phyloP scores from a whole-genome alignment of 2,329 filamentous ascomycete genomes.

The Colletotrichum noveboracense region DNA sequence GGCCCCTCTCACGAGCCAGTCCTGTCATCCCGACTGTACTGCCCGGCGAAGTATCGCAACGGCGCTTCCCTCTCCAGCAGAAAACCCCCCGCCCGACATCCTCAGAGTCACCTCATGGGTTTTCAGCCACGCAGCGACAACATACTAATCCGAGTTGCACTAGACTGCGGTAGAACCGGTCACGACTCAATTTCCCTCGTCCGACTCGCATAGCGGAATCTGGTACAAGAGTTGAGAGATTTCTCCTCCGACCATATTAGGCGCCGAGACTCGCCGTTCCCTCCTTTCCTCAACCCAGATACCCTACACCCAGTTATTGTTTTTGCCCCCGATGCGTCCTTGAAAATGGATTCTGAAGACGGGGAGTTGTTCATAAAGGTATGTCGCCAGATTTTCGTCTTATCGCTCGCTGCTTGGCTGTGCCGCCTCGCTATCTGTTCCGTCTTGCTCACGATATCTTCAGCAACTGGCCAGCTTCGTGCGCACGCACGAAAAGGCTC shows the following conservation, averaged over 20 bases:
- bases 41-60: conserved; percentile 13
- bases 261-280: conserved; percentile 10
- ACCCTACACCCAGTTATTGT: conserved; percentile 15
- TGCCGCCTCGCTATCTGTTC: neutral
- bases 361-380: conserved; percentile 90
- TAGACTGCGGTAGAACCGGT: conserved; percentile 16
- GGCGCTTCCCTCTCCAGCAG: neutral
- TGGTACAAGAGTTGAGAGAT: neutral
- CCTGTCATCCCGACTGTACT: conserved; percentile 10
- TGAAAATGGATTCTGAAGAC: conserved; percentile 86
- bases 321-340: conserved; percentile 51
- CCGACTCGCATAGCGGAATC: conserved; percentile 2
- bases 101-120: neutral
- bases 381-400: conserved; percentile 28
- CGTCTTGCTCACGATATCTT: neutral
- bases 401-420: neutral
- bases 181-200: conserved; percentile 6
- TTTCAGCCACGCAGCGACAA: neutral
- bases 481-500: conserved; percentile 94
- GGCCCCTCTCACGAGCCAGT: conserved; percentile 14
- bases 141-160: conserved; percentile 12
- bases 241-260: conserved; percentile 13
- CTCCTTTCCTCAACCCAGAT: conserved; percentile 19
- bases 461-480: conserved; percentile 97
- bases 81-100: neutral